Evolutionary conservation across 2,329 filamentous ascomycete species (phyloP).

Genomic region (Calonectria pauciramosa): DNA sequence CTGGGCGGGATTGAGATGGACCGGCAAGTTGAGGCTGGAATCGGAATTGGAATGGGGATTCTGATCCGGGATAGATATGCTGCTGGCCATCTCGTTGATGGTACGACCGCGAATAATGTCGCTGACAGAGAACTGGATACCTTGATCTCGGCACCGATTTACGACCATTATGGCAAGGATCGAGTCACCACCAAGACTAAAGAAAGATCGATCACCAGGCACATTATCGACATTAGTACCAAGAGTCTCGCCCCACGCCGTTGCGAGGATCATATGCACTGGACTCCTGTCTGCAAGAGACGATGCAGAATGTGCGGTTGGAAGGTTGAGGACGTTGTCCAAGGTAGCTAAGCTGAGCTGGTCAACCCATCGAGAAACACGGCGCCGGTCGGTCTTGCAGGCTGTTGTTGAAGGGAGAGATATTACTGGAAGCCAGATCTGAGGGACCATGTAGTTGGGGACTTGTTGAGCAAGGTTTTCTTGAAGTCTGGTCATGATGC

Average conservation of each 20-base stretch:
- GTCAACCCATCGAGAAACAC: neutral
- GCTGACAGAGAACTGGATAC: constrained; percentile 10
- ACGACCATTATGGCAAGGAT: constrained; percentile 1
- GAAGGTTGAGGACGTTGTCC: neutral
- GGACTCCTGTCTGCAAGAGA: neutral
- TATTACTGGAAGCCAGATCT: neutral
- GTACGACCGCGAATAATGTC: constrained; percentile 17
- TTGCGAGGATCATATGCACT: neutral
- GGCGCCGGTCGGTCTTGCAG: constrained; percentile 1
- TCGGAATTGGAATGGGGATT: neutral
- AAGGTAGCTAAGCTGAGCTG: neutral
- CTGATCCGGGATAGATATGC: constrained; percentile 4
- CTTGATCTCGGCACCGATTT: constrained; percentile 9
- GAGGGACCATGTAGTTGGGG: neutral
- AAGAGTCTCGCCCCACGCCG: neutral
- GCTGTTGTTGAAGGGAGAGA: constrained; percentile 5
- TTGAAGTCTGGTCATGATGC: neutral
- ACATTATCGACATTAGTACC: neutral
- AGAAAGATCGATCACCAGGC: neutral
- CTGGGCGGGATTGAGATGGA: neutral
- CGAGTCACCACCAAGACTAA: constrained; percentile 2
- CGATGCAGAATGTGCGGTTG: neutral
- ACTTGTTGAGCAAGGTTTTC: neutral
- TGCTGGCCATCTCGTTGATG: neutral
- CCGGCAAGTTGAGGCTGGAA: neutral